Conservation (phyloP, 192 early-diverging fungal species). For the Powellomyces hirtus region DNA sequence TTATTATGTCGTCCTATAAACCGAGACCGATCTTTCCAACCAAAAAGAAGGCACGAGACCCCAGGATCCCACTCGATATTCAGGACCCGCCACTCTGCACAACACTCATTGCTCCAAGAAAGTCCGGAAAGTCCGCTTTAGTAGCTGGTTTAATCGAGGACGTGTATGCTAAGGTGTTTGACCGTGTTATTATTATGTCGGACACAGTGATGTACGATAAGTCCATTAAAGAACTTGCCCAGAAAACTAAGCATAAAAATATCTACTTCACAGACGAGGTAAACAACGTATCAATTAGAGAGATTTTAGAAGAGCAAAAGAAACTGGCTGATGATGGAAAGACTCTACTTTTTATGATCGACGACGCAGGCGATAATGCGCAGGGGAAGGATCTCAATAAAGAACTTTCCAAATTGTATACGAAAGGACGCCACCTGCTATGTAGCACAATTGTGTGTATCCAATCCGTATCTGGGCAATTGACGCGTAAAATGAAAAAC, state of each 20-base stretch:
- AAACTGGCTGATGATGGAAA: not conserved
- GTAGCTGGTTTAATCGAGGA: conserved; percentile 14
- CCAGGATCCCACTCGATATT: conserved; percentile 2
- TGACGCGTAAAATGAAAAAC: conserved; percentile 17
- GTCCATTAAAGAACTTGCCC: not conserved
- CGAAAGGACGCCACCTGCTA: conserved; percentile 8
- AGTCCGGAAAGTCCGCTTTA: conserved; percentile 10
- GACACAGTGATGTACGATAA: conserved; percentile 14
- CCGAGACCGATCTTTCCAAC: conserved; percentile 12
- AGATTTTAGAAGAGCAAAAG: conserved; percentile 14
- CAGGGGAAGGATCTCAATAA: conserved; percentile 12
- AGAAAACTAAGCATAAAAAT: conserved; percentile 13
- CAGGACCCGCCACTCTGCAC: not conserved
- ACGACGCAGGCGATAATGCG: conserved; percentile 22
- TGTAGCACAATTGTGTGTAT: conserved; percentile 8
- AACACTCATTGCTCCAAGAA: conserved; percentile 6
- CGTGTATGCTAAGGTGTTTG: conserved; percentile 19
- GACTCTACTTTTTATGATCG: conserved; percentile 14
- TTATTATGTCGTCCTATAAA: conserved; percentile 7
- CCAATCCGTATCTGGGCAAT: conserved; percentile 11
- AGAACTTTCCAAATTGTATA: conserved; percentile 13
- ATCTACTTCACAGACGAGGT: conserved; percentile 12
- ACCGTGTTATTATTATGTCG: conserved; percentile 14
- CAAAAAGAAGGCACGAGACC: not conserved
- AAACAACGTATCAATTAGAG: not conserved